Percentiles rank a stretch among this genome's conserved stretches.
Evolutionary conservation across 208 protist species (phyloP).

Genomic region (Leishmania arabica): DNA sequence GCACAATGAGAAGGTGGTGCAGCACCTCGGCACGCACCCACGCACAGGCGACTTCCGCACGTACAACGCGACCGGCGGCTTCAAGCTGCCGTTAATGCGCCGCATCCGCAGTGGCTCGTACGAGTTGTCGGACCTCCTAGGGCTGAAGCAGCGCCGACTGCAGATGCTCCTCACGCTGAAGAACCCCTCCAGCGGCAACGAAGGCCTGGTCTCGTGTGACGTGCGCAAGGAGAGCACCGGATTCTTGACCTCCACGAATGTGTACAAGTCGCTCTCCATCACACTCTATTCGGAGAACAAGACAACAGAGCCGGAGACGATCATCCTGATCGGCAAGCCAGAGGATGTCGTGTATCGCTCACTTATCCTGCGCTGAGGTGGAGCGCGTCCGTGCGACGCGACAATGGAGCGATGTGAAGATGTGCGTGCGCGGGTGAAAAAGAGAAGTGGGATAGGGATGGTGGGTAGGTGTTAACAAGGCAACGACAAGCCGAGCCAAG

Average conservation of each 20-base stretch:
- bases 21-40: conserved; percentile 79
- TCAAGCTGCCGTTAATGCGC: conserved; percentile 80
- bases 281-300: conserved; percentile 57
- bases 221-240: conserved; percentile 77
- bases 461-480: neutral
- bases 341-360: conserved; percentile 81
- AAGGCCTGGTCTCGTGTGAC: conserved; percentile 85
- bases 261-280: conserved; percentile 80
- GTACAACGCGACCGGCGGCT: conserved; percentile 75
- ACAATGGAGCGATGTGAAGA: neutral
- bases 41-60: conserved; percentile 86
- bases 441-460: neutral
- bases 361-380: conserved; percentile 38
- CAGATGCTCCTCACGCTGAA: conserved; percentile 91
- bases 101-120: conserved; percentile 88
- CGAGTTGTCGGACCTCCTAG: conserved; percentile 81
- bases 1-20: conserved; percentile 74
- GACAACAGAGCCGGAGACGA: conserved; percentile 66
- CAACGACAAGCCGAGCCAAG: neutral
- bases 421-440: neutral
- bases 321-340: conserved; percentile 84
- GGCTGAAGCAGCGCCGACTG: conserved; percentile 73
- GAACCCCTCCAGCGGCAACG: conserved; percentile 57
- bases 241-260: conserved; percentile 70
- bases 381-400: neutral